Conservation (phyloP, 2,329 filamentous ascomycete species). For the Pestalotiopsis sp. region DNA sequence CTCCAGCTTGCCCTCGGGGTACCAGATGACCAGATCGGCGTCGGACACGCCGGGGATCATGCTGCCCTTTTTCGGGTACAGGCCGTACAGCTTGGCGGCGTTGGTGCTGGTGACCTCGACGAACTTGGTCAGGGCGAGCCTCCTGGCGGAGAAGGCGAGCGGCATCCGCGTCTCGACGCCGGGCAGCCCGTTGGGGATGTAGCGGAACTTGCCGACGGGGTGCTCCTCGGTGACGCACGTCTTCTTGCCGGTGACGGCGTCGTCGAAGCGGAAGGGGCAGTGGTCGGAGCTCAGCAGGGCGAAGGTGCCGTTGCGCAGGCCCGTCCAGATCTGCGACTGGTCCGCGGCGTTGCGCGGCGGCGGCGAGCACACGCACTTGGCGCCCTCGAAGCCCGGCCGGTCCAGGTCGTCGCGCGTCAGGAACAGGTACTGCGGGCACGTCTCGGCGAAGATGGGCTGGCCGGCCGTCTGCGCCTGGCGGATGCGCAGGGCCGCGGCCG, state of each 20-base stretch:
- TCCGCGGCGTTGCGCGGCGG: conserved; percentile 50
- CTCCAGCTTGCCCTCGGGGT: conserved; percentile 46
- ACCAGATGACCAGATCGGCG: conserved; percentile 62
- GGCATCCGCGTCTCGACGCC: conserved; percentile 60
- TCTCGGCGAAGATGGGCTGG: conserved; percentile 55
- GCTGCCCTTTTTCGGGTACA: conserved; percentile 53
- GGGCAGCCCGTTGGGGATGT: conserved; percentile 61
- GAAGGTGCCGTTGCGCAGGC: conserved; percentile 53
- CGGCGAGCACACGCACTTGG: conserved; percentile 57
- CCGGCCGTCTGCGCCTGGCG: conserved; percentile 48
- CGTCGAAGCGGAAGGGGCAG: conserved; percentile 52
- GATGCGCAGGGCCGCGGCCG: conserved; percentile 47
- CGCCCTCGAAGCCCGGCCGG: conserved; percentile 54
- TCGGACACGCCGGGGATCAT: conserved; percentile 52
- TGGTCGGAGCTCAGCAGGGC: conserved; percentile 48
- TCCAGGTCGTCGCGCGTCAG: conserved; percentile 53
- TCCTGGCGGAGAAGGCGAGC: conserved; percentile 41
- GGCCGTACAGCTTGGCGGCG: conserved; percentile 59
- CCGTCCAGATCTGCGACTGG: conserved; percentile 53
- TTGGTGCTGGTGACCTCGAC: conserved; percentile 58
- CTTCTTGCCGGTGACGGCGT: conserved; percentile 48
- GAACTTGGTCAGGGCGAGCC: conserved; percentile 49
- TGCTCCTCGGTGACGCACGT: conserved; percentile 45
- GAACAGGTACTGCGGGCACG: conserved; percentile 59
- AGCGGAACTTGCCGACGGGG: conserved; percentile 50